These are phyloP conservation scores for Verticillium isaacii DNA, from an alignment of 2,329 filamentous ascomycete genomes.

Conservation along the genomic window DNA sequence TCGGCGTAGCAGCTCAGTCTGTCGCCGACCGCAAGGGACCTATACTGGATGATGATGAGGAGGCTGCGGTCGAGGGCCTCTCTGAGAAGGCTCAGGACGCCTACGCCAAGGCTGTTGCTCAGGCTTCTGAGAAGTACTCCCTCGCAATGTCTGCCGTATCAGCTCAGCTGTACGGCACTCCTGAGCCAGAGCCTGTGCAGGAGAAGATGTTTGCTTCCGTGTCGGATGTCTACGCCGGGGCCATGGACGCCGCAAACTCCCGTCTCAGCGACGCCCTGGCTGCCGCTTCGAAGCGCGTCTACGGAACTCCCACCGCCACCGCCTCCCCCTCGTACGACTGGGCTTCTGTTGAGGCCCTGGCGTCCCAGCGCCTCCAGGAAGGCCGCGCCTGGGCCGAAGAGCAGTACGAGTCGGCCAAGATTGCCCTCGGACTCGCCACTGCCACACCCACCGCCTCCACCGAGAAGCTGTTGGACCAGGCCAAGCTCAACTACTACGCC, in stretches of 20 bases:
- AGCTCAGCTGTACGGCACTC: conserved; percentile 61
- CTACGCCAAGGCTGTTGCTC: conserved; percentile 60
- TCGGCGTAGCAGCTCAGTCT: conserved; percentile 46
- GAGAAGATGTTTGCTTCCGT: conserved; percentile 66
- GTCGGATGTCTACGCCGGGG: conserved; percentile 62
- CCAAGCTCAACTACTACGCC: conserved; percentile 67
- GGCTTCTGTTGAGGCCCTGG: conserved; percentile 56
- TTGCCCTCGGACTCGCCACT: conserved; percentile 58
- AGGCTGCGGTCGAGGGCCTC: conserved; percentile 23
- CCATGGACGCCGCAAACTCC: conserved; percentile 56
- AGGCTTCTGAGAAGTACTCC: conserved; percentile 64
- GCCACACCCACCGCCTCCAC: conserved; percentile 50
- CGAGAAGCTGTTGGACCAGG: conserved; percentile 58
- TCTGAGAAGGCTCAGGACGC: conserved; percentile 46
- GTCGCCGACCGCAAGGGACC: conserved; percentile 39
- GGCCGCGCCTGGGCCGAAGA: conserved; percentile 67
- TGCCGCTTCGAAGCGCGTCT: conserved; percentile 44
- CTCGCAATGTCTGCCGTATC: conserved; percentile 65
- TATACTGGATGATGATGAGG: conserved; percentile 35
- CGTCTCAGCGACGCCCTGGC: conserved; percentile 51
- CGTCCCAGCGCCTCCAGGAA: conserved; percentile 64
- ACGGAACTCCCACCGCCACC: conserved; percentile 42
- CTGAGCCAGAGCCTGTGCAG: conserved; percentile 56
- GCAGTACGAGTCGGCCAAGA: conserved; percentile 65
- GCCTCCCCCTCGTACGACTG: conserved; percentile 38